Conservation (phyloP, 306 rosid species). For the Ochetophila trinervis region DNA sequence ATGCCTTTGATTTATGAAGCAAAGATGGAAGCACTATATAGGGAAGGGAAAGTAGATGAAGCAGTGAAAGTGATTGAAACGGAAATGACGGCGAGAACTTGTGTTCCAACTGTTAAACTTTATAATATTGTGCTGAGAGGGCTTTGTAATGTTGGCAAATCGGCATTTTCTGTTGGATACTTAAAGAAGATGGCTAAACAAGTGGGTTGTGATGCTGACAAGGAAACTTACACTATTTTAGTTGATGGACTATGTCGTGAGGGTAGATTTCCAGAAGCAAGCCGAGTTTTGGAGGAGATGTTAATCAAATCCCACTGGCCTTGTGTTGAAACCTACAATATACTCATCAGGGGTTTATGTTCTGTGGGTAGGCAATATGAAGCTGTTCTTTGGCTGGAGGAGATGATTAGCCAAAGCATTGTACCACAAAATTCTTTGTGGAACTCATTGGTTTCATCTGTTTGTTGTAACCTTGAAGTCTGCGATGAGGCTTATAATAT, state of each 20-base stretch:
- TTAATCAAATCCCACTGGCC: conserved; percentile 33
- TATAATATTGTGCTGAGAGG: conserved; percentile 23
- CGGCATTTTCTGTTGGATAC: conserved; percentile 20
- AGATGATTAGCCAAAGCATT: conserved; percentile 34
- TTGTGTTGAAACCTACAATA: conserved; percentile 20
- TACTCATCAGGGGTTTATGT: conserved; percentile 36
- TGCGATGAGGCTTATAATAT: conserved; percentile 7
- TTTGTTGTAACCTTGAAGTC: conserved; percentile 17
- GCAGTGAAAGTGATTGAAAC: conserved; percentile 38
- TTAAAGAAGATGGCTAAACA: conserved; percentile 33
- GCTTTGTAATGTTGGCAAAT: conserved; percentile 28
- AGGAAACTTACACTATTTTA: conserved; percentile 24
- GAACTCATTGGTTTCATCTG: conserved; percentile 37
- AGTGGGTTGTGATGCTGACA: conserved; percentile 29
- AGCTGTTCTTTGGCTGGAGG: conserved; percentile 40
- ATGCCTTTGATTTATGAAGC: conserved; percentile 34
- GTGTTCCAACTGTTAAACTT: conserved; percentile 29
- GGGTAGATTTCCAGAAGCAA: conserved; percentile 26
- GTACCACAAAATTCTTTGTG: conserved; percentile 30
- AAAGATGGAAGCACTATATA: conserved; percentile 27
- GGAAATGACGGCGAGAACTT: conserved; percentile 28
- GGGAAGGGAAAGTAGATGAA: conserved; percentile 29
- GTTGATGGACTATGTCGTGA: conserved; percentile 37
- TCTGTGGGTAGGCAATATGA: conserved; percentile 34
- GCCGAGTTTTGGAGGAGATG: conserved; percentile 33